These are phyloP conservation scores for Erysiphe pisi DNA, from an alignment of 2,329 filamentous ascomycete species.

Conservation along the genomic window DNA sequence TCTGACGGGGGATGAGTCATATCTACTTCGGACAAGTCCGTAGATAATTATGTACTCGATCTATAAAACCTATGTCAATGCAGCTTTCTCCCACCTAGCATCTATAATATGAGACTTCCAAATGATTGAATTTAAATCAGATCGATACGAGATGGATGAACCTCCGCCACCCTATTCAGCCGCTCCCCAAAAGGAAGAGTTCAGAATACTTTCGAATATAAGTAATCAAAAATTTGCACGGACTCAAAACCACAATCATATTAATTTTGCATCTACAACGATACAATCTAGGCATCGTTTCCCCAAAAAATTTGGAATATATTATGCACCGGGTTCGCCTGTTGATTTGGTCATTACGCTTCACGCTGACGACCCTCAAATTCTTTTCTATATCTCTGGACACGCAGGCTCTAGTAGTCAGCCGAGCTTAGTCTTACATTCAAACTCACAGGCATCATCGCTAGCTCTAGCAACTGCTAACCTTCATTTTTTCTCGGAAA, in stretches of 20 bases:
- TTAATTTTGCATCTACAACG: background rate
- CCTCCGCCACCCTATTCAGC: conserved; percentile 9
- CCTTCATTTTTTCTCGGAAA: conserved; percentile 31
- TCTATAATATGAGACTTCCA: too few relatives aligned
- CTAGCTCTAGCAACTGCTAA: conserved; percentile 31
- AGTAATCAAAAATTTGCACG: too few relatives aligned
- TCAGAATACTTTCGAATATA: too few relatives aligned
- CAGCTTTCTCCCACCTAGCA: too few relatives aligned
- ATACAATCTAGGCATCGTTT: conserved; percentile 28
- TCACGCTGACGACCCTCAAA: conserved; percentile 29
- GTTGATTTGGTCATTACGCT: conserved; percentile 30
- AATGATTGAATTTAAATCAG: background rate
- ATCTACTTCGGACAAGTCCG: too few relatives aligned
- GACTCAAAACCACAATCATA: too few relatives aligned
- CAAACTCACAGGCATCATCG: background rate
- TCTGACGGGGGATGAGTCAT: too few relatives aligned
- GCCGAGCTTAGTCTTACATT: conserved; percentile 31
- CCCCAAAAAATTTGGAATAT: conserved; percentile 31
- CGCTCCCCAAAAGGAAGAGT: background rate
- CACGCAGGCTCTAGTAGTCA: conserved; percentile 29
- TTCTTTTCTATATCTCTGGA: conserved; percentile 31
- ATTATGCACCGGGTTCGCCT: conserved; percentile 29
- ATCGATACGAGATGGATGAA: conserved; percentile 2
- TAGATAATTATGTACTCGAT: too few relatives aligned
- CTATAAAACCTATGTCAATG: too few relatives aligned